Percentiles rank a stretch among this genome's conserved stretches.
Conservation (phyloP, 2,329 filamentous ascomycete species). For the Fusarium pseudonygamai region DNA sequence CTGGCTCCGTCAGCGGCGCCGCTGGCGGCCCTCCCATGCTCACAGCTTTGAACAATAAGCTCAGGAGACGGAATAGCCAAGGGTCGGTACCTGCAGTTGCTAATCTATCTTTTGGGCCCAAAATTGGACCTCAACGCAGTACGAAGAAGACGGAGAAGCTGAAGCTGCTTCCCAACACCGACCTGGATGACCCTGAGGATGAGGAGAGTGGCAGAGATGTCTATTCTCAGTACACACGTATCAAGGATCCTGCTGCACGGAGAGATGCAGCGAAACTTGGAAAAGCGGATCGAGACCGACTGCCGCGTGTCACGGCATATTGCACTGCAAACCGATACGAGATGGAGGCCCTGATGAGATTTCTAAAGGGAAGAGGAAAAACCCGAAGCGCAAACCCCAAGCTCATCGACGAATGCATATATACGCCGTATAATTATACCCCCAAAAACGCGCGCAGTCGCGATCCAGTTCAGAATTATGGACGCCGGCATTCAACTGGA, state of each 20-base stretch:
- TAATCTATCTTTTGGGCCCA: constrained; percentile 58
- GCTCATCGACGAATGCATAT: constrained; percentile 96
- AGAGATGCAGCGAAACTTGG: constrained; percentile 91
- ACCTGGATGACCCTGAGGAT: constrained; percentile 79
- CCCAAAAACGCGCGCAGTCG: constrained; percentile 52
- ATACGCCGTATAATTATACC: constrained; percentile 87
- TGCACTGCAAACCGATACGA: constrained; percentile 94
- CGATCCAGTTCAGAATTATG: constrained; percentile 59
- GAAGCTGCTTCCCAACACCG: constrained; percentile 93
- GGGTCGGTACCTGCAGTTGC: constrained; percentile 57
- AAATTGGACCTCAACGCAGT: constrained; percentile 93
- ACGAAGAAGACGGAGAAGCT: constrained; percentile 97
- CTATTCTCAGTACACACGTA: constrained; percentile 96
- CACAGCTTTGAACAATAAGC: constrained; percentile 84
- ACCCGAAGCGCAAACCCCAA: constrained; percentile 85
- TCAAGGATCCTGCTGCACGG: constrained; percentile 94
- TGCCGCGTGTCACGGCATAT: constrained; percentile 95
- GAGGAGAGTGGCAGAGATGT: constrained; percentile 95
- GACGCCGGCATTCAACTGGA: constrained; percentile 80
- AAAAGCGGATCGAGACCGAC: constrained; percentile 86
- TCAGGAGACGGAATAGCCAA: constrained; percentile 86
- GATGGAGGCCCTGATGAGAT: constrained; percentile 88
- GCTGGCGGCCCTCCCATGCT: constrained; percentile 67
- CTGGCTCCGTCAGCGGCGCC: constrained; percentile 45
- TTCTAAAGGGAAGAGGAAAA: constrained; percentile 85